These are phyloP conservation scores for Cymbopogon flexuosus DNA, from an alignment of 202 grass and related monocot species.

Conservation along the genomic window DNA sequence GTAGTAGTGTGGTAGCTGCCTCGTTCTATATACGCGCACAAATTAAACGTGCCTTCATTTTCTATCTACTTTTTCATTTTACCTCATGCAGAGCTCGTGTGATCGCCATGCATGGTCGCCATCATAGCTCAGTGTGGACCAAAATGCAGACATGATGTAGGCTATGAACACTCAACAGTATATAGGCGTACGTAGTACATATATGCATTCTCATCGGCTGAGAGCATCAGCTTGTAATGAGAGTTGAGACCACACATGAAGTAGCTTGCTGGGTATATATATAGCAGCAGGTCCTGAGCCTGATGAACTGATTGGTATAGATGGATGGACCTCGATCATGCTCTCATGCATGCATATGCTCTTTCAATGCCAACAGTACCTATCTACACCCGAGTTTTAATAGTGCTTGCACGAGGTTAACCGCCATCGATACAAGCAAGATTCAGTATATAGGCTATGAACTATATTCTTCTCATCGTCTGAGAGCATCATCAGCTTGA, in stretches of 20 bases:
- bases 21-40: not conserved
- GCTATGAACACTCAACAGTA: not conserved
- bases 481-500: not conserved
- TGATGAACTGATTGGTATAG: not conserved
- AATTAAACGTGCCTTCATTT: not conserved
- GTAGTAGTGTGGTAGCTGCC: not conserved
- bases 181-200: too few relatives aligned
- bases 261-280: not conserved
- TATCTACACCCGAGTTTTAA: not conserved
- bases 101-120: not conserved
- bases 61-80: not conserved
- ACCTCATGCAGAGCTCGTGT: not conserved
- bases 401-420: slow-evolving; percentile 24
- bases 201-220: not conserved
- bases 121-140: not conserved
- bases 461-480: not conserved
- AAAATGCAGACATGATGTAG: not conserved
- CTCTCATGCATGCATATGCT: not conserved
- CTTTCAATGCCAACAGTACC: slow-evolving; percentile 24
- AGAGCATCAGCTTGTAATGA: not conserved
- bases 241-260: not conserved
- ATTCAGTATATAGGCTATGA: not conserved
- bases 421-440: not conserved
- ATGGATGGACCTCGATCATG: not conserved
- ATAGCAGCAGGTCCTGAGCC: not conserved